Evolutionary conservation across 1,139 yeast species (phyloP), one percentile per base, ranked within the genome.

Genomic region (Nakaseomyces uthaithaninus): DNA sequence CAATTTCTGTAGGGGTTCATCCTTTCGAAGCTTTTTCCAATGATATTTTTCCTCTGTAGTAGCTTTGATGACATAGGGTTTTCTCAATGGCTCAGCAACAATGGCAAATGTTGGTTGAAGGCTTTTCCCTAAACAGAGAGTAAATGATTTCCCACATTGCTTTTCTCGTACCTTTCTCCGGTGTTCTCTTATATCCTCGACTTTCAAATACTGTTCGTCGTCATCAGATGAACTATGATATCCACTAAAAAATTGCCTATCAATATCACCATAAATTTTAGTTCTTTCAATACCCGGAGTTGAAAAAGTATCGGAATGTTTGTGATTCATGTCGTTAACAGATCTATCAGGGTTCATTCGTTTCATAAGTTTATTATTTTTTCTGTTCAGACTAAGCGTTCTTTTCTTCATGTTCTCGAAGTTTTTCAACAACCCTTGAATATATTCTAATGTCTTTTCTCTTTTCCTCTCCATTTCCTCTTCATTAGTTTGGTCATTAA

Each of bases 401-500:
- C 50, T 48, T 23, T 44, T 51, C 43, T 62, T 65, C 71, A 69
- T 67, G 4, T 63, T 64, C 4, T 69, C 71, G 47, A 68, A 76
- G 51, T 71, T 74, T 3, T 54, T 54, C 17, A 81, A 59, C 40
- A 77, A 62, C 17, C 61, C 52, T 11, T 65, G 61, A 18, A 82
- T 70, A 43, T 77, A 80, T 7, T 54, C 54, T 2, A 75, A 59
- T 0, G 89, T 78, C 45, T 74, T 60, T 3, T 59, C 57, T 27
- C 74, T 65, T 53, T 82, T 82, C 15, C 46, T 42, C 17, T 57
- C 60, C 50, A 80, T 53, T 49, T 82, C 93, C 2, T 59, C 59
- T 3, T 45, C 51, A 52, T 78, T 73, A 18, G 57, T 56, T 0
- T 63, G 49, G 53, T 81, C 68, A 9, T 68, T 63, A 14, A 82